phyloP scores from a whole-genome alignment of 2,329 filamentous ascomycete genomes.

The Whalleya microplaca region DNA sequence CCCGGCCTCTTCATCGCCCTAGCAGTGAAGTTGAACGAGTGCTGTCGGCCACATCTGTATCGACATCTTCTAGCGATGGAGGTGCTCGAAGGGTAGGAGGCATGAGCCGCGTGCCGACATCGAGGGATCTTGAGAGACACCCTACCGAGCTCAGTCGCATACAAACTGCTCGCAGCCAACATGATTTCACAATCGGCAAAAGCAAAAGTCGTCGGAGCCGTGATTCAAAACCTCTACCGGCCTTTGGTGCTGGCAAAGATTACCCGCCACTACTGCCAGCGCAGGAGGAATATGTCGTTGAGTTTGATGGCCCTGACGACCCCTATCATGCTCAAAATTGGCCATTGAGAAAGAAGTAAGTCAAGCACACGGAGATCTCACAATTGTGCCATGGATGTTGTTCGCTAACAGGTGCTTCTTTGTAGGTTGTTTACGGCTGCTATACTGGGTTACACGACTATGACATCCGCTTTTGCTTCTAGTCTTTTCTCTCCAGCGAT shows the following conservation, averaged over 20 bases:
- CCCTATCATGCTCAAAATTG: constrained; percentile 89
- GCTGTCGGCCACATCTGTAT: constrained; percentile 54
- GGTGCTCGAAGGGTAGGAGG: constrained; percentile 44
- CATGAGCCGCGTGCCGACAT: constrained; percentile 66
- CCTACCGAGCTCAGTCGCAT: constrained; percentile 73
- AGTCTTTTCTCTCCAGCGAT: constrained; percentile 76
- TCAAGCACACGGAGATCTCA: constrained; percentile 27
- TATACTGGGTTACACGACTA: constrained; percentile 74
- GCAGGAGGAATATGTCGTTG: constrained; percentile 77
- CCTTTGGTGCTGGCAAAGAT: constrained; percentile 74
- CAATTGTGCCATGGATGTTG: constrained; percentile 2
- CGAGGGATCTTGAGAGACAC: constrained; percentile 69
- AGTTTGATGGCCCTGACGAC: constrained; percentile 83
- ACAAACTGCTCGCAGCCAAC: constrained; percentile 71
- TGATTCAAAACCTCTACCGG: constrained; percentile 64
- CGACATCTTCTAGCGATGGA: constrained; percentile 49
- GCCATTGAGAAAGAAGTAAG: constrained; percentile 76
- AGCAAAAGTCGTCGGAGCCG: constrained; percentile 53
- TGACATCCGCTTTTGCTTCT: constrained; percentile 73
- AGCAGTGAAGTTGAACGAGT: constrained; percentile 65
- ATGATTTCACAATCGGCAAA: constrained; percentile 71
- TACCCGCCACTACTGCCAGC: constrained; percentile 72
- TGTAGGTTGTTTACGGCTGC: constrained; percentile 62
- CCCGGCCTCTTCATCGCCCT: constrained; percentile 39
- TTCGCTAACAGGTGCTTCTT: constrained; percentile 15